Evolutionary conservation across 2,329 filamentous ascomycete genomes (phyloP), one percentile per base, ranked within the genome.

Genomic region (Acrocalymma vagum): DNA sequence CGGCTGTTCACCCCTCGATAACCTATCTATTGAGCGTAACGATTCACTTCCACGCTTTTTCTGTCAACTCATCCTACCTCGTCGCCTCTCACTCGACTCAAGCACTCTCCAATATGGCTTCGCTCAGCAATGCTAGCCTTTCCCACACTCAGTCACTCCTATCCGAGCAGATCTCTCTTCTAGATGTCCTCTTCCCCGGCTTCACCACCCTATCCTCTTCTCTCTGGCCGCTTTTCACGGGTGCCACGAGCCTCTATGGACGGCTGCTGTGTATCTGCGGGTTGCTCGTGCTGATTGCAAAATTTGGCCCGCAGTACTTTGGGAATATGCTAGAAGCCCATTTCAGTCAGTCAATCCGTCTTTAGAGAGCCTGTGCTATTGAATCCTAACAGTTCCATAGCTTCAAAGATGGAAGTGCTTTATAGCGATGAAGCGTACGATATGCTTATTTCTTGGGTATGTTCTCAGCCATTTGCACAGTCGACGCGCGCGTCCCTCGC

Each of bases 401-500:
- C 27, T 5, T 39, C 38, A 27, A 50, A 21, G 25, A 39, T 50
- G 23, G 29, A 50, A n/a, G 39, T 50, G 32, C 37, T 25, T 13
- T 40, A 45, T 42, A 29, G 6, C 29, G 33, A 50, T 42, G 38
- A 50, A 37, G 46, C 46, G 5, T 50, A 44, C 29, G 22, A 44
- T 22, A 41, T 45, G 36, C 36, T 45, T 18, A 45, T 45, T 41
- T 45, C 25, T 31, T 45, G 26, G 36, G 42, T 41, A 4, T 41
- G 30, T 16, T 30, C 27, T 22, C 30, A 45, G 28, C 36, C 42
- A 10, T 45, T 45, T 27, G 36, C 42, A 21, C 31, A 25, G 32
- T 40, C 36, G 36, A 38, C 43, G 16, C 43, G 43, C 33, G 29
- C 37, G 25, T 46, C 37, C 38, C 32, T 46, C n/a, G 30, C 26